A percentile compares a stretch with the other conserved stretches of the same genome.
phyloP scores from a whole-genome alignment of 192 early-diverging fungal genomes.

The Lunasporangiospora selenospora region DNA sequence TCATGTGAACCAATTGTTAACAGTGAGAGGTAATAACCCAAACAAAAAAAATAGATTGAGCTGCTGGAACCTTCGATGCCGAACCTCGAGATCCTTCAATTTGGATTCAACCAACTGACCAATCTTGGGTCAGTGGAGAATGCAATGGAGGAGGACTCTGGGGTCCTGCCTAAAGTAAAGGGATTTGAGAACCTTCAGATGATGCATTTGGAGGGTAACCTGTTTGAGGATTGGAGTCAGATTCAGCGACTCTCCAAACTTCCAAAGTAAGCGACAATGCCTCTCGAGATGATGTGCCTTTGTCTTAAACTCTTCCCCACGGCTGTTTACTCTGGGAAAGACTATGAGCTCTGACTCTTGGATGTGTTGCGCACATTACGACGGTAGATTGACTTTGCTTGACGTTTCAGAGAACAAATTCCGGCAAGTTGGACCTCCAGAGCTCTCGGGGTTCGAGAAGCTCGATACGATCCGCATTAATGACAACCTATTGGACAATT shows the following conservation, averaged over 20 bases:
- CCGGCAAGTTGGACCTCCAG: slow-evolving; percentile 12
- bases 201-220: slow-evolving; percentile 59
- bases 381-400: no score
- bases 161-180: slow-evolving; percentile 11
- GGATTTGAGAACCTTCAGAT: slow-evolving; percentile 53
- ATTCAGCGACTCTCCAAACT: slow-evolving; percentile 46
- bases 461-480: slow-evolving; percentile 51
- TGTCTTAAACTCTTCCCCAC: not conserved
- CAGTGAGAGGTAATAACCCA: no score
- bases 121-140: slow-evolving; percentile 15
- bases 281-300: not conserved
- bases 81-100: slow-evolving; percentile 56
- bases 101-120: slow-evolving; percentile 53
- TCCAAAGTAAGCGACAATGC: slow-evolving; percentile 46
- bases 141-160: not conserved
- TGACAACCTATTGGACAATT: slow-evolving; percentile 50
- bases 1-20: no score
- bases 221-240: slow-evolving; percentile 51
- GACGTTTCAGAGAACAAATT: slow-evolving; percentile 57
- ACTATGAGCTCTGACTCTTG: no score
- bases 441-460: slow-evolving; percentile 28
- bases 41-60: no score
- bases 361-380: no score
- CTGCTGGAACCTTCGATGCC: slow-evolving; percentile 51
- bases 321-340: no score